Evolutionary conservation across 345 rosid species (phyloP).

Genomic region (Xanthoceras sorbifolium): DNA sequence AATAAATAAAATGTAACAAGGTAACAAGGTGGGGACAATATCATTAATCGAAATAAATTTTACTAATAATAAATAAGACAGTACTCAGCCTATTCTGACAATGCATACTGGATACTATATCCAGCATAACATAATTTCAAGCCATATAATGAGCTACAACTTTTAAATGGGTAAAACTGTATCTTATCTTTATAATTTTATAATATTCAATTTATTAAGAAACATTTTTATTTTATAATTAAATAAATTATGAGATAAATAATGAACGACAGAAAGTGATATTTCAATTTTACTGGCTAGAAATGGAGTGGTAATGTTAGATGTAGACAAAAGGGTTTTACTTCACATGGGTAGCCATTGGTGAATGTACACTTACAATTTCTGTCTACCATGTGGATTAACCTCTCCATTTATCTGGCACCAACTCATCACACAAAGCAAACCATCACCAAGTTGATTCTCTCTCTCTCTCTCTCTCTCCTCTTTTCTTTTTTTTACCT

Average conservation of each 20-base stretch:
- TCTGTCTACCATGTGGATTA: slow-evolving; percentile 63
- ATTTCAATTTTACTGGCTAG: slow-evolving; percentile 13
- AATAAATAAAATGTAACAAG: background rate
- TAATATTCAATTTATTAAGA: no score
- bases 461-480: background rate
- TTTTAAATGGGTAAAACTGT: background rate
- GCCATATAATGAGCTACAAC: background rate
- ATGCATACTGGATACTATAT: background rate
- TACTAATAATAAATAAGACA: background rate
- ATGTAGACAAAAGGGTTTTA: slow-evolving; percentile 38
- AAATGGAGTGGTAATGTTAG: slow-evolving; percentile 22
- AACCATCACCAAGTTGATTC: slow-evolving; percentile 34
- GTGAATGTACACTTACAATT: slow-evolving; percentile 45
- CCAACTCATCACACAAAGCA: slow-evolving; percentile 54
- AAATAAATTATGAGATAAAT: background rate
- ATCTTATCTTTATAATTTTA: background rate
- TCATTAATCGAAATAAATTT: slow-evolving; percentile 4
- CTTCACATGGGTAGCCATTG: slow-evolving; percentile 55
- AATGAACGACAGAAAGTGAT: no score
- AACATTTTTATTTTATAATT: no score
- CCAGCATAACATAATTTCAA: background rate
- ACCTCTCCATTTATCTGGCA: slow-evolving; percentile 56
- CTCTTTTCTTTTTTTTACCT: background rate
- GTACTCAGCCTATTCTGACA: background rate
- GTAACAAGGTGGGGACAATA: background rate